phyloP scores from a whole-genome alignment of 1,139 yeast species.

The Candida neerlandica region DNA sequence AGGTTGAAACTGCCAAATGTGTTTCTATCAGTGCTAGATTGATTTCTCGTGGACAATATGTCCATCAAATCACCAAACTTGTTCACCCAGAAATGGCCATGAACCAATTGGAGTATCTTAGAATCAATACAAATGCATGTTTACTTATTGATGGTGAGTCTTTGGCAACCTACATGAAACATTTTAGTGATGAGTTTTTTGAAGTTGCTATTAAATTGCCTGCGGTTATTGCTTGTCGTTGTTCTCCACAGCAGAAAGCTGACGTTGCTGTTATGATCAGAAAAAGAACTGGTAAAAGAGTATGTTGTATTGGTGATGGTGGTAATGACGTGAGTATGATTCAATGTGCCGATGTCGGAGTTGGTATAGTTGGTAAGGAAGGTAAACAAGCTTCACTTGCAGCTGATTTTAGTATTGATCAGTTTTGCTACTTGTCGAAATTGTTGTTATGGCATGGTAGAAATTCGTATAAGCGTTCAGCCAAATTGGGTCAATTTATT shows the following conservation, averaged over 20 bases:
- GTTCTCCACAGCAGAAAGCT: conserved; percentile 98
- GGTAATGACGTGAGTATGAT: conserved; percentile 99
- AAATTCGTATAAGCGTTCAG: conserved; percentile 92
- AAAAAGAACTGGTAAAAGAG: conserved; percentile 79
- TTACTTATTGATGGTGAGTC: conserved; percentile 94
- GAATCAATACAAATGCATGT: conserved; percentile 69
- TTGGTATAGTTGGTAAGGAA: conserved; percentile 98
- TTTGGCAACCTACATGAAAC: conserved; percentile 64
- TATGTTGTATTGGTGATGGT: conserved; percentile 98
- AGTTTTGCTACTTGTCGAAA: conserved; percentile 86
- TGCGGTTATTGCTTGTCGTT: conserved; percentile 95
- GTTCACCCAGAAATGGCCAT: conserved; percentile 65
- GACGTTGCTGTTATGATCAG: conserved; percentile 86
- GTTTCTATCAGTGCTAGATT: conserved; percentile 93
- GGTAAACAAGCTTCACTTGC: conserved; percentile 97
- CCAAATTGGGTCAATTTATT: conserved; percentile 92
- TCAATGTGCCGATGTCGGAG: conserved; percentile 98
- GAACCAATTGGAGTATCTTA: conserved; percentile 70
- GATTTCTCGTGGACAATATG: conserved; percentile 90
- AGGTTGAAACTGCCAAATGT: conserved; percentile 97
- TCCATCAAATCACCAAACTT: conserved; percentile 79
- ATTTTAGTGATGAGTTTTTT: conserved; percentile 71
- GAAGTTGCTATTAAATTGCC: conserved; percentile 76
- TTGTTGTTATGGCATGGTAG: conserved; percentile 96
- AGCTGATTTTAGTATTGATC: conserved; percentile 93